A percentile compares a stretch with the other conserved stretches of the same genome.
Conservation (phyloP, 192 early-diverging fungal genomes). For the Paraglomus brasilianum region DNA sequence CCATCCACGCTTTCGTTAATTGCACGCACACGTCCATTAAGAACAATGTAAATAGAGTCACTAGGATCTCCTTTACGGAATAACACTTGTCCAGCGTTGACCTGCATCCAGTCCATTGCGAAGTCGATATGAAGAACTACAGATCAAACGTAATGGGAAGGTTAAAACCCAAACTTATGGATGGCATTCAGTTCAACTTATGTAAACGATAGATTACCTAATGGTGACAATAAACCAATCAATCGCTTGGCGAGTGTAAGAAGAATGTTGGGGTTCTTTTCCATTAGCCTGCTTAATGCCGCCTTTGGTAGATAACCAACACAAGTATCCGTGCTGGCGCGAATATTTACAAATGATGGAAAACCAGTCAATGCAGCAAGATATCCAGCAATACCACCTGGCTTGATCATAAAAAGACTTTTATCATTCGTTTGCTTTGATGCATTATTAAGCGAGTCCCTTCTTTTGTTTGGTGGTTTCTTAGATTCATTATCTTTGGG, state of each 20-base stretch:
- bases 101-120: conserved; percentile 93
- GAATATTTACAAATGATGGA: conserved; percentile 83
- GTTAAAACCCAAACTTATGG: not conserved
- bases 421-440: conserved; percentile 25
- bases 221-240: conserved; percentile 74
- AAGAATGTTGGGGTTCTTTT: conserved; percentile 79
- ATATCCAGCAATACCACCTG: conserved; percentile 92
- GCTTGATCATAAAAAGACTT: conserved; percentile 67
- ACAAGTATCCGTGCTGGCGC: conserved; percentile 73
- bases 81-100: conserved; percentile 89
- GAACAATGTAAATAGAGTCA: conserved; percentile 89
- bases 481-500: conserved; percentile 30
- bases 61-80: conserved; percentile 84
- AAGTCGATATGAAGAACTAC: conserved; percentile 74
- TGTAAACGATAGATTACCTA: conserved; percentile 54
- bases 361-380: conserved; percentile 89
- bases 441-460: conserved; percentile 37
- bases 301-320: conserved; percentile 88
- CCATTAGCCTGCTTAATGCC: conserved; percentile 80
- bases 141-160: too few relatives aligned
- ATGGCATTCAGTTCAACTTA: not conserved
- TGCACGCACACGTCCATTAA: conserved; percentile 88
- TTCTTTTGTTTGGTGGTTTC: conserved; percentile 30
- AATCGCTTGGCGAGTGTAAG: conserved; percentile 88
- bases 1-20: conserved; percentile 69